Evolutionary conservation across 495 filamentous ascomycete genomes (phyloP).

Genomic region (Aspergillus cristatus): DNA sequence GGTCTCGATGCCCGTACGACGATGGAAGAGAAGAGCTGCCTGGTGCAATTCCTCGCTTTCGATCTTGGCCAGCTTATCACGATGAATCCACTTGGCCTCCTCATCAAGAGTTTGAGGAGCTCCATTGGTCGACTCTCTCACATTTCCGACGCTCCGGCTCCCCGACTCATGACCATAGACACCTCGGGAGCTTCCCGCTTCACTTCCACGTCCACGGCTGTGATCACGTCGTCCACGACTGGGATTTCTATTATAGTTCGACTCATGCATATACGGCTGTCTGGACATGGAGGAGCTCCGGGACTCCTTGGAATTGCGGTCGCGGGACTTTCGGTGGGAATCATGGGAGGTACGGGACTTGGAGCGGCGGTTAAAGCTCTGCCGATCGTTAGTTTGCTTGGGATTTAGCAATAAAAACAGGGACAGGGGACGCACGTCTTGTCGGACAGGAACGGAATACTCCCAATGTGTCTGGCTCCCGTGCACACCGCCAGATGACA

Average conservation of each 20-base stretch:
- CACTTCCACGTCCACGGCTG: conserved; percentile 44
- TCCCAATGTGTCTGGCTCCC: conserved; percentile 32
- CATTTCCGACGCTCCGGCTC: conserved; percentile 22
- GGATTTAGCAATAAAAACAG: neutral
- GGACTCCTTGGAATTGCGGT: conserved; percentile 32
- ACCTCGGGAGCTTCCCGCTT: conserved; percentile 48
- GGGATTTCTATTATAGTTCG: conserved; percentile 13
- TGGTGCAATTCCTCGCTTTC: conserved; percentile 89
- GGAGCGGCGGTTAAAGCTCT: conserved; percentile 22
- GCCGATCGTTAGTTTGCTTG: neutral
- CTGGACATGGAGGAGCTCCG: conserved; percentile 34
- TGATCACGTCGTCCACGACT: conserved; percentile 35
- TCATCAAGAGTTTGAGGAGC: conserved; percentile 17
- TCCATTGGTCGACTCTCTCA: conserved; percentile 12
- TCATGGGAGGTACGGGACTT: conserved; percentile 32
- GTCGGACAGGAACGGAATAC: conserved; percentile 34
- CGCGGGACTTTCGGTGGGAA: conserved; percentile 20
- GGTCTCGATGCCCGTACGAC: conserved; percentile 48
- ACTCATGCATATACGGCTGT: conserved; percentile 21
- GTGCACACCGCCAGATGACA: conserved; percentile 27
- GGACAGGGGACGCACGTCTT: conserved; percentile 25
- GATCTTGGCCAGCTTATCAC: conserved; percentile 89
- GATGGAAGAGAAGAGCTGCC: conserved; percentile 65
- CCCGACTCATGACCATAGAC: conserved; percentile 35
- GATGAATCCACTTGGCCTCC: conserved; percentile 76